Evolutionary conservation across 2,329 filamentous ascomycete genomes (phyloP), one percentile per base, ranked within the genome.

Genomic region (Aaosphaeria pasadenensis): DNA sequence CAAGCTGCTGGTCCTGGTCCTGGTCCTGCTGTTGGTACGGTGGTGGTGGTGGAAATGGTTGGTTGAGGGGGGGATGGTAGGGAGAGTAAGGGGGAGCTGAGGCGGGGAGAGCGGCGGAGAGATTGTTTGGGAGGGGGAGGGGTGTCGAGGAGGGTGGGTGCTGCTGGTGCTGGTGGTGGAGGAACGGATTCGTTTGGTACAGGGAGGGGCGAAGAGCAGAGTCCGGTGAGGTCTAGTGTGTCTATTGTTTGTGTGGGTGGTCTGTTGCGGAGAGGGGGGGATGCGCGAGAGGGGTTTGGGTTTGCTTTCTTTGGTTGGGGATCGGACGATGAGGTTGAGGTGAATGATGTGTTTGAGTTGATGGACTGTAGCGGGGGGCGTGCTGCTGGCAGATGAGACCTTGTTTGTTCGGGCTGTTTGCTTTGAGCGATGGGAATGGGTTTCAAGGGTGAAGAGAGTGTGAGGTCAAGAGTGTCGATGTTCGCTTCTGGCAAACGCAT

Each of bases 401-500:
- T 24, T 24, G 17, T 24, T 24, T 3, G 17, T 24, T 24, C 17
- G 17, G 17, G 17, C 17, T 24, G 17, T 3, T 24, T 24, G 17
- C 17, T 24, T 24, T 24, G 17, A 24, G 17, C 17, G 17, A 24
- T 24, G 17, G 17, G 17, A 3, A 43, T 31, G 39, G 43, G 9
- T 45, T 39, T 44, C 24, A 33, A 44, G 6, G 62, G 59, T 6
- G 63, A 58, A 1, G 63, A 63, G 6, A 63, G 46, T 3, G 66
- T 68, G 38, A 68, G 49, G 35, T 68, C 64, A 9, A 67, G 49
- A 3, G 61, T 60, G 32, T 68, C 63, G 4, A 64, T 43, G 29
- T 40, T 9, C 7, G 54, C 39, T 11, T 50, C 42, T 13, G 51
- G 51, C 13, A 65, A 52, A n/a, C 48, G 46, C 28, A 50, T 49